phyloP scores from a whole-genome alignment of 495 filamentous ascomycete genomes.

The Letharia lupina region DNA sequence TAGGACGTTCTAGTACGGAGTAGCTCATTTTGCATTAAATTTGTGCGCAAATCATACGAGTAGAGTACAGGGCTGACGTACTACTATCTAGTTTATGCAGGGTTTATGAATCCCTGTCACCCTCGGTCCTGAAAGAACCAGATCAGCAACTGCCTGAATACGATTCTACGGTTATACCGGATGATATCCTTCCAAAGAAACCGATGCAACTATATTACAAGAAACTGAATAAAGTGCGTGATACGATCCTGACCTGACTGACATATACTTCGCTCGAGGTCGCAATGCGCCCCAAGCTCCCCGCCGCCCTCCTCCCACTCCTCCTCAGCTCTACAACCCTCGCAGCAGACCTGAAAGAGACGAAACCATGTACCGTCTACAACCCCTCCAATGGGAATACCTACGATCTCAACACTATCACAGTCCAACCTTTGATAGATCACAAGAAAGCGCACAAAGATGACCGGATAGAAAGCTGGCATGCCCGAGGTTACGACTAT shows the following conservation, averaged over 20 bases:
- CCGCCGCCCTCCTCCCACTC: constrained; percentile 29
- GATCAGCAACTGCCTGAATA: constrained; percentile 11
- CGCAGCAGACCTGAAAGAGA: constrained; percentile 32
- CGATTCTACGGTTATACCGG: not conserved
- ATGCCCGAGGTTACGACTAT: constrained; percentile 77
- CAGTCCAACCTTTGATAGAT: constrained; percentile 45
- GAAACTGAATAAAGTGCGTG: not conserved
- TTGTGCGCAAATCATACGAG: not conserved
- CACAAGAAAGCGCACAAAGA: constrained; percentile 52
- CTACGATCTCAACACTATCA: constrained; percentile 80
- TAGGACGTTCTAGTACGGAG: not conserved
- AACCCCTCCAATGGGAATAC: constrained; percentile 67
- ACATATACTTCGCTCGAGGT: not conserved
- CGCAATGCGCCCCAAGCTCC: constrained; percentile 20
- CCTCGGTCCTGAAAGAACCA: not conserved
- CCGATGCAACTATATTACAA: not conserved
- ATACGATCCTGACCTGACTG: not conserved
- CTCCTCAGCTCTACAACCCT: constrained; percentile 26
- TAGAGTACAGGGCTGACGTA: constrained; percentile 1
- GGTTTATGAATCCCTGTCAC: constrained; percentile 3
- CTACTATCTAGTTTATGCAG: not conserved
- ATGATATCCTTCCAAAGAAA: not conserved
- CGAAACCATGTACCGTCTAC: constrained; percentile 68
- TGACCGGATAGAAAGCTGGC: constrained; percentile 65
- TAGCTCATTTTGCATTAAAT: not conserved